Evolutionary conservation across 768 basidiomycete species (phyloP), one percentile per base, ranked within the genome.

Genomic region (Macrolepiota fuliginosa): DNA sequence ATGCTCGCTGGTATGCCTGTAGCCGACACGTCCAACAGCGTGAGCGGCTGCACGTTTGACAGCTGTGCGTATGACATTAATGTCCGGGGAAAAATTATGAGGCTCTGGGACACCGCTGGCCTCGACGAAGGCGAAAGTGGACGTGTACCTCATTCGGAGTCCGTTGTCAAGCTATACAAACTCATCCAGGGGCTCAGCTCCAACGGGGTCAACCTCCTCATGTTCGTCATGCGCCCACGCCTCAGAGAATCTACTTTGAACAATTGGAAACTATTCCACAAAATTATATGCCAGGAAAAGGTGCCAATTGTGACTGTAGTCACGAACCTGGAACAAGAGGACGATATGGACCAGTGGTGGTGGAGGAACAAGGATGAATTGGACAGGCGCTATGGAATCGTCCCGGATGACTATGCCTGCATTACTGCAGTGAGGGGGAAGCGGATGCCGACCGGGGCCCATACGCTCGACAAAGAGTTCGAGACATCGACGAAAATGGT

Each of bases 291-390:
- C 53, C 67, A 67, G 37, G 63, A 67, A 39, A 63, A 69, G 47
- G 77, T 80, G n/a, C 79, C 79, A 1, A 75, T 75, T 24, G 64
- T 73, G 4, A 56, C 79, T 19, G 75, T 68, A 0, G 54, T 80
- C 4, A 79, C 77, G 1, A 74, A 76, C 27, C 69, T 79, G 7
- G 79, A 78, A 62, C 66, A 69, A 35, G 65, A 71, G 24, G 66
- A 69, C 24, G 54, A 65, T 13, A 65, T 64, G 7, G 69, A 66
- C 63, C 65, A 74, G 27, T 62, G 62, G 35, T 80, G 79, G 79
- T 36, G 17, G 11, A 54, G 61, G 22, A 69, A 78, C 27, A 62
- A 64, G 53, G 40, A 45, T 25, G 39, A 37, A 10, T 80, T 79
- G 29, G 29, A 32, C 52, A 69, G 66, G n/a, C 39, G 11, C 15